Percentiles rank a stretch among this genome's conserved stretches.
Evolutionary conservation across 768 basidiomycete species (phyloP).

Genomic region (Asterophora lycoperdoides): DNA sequence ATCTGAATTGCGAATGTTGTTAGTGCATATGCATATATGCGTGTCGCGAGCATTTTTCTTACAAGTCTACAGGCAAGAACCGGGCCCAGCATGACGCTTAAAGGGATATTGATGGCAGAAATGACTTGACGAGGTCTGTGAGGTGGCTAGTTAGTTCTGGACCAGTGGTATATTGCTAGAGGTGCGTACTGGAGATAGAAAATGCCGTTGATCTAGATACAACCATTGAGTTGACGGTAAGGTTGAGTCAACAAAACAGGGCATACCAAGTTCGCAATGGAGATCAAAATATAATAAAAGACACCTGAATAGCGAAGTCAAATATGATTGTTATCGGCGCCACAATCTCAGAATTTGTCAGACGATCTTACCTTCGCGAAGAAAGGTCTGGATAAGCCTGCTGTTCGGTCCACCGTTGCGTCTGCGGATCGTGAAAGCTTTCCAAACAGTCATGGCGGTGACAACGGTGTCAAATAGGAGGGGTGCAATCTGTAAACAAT

Average conservation of each 20-base stretch:
- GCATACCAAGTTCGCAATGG: slow-evolving; percentile 71
- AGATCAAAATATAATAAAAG: slow-evolving; percentile 82
- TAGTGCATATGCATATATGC: slow-evolving; percentile 8
- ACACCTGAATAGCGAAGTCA: slow-evolving; percentile 43
- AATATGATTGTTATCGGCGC: background rate
- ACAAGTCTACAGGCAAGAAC: slow-evolving; percentile 77
- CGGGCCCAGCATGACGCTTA: slow-evolving; percentile 81
- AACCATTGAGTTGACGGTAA: no score
- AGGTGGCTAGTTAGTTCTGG: background rate
- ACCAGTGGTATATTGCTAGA: background rate
- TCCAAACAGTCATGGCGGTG: slow-evolving; percentile 76
- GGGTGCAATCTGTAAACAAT: slow-evolving; percentile 61
- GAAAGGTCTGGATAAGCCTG: slow-evolving; percentile 77
- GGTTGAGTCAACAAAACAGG: slow-evolving; percentile 2
- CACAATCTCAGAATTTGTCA: background rate
- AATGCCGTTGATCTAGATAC: slow-evolving; percentile 63
- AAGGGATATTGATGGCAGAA: slow-evolving; percentile 78
- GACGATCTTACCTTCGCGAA: slow-evolving; percentile 60
- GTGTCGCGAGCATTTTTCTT: slow-evolving; percentile 14
- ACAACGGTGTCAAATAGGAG: slow-evolving; percentile 78
- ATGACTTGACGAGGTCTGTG: slow-evolving; percentile 74
- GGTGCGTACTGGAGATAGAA: slow-evolving; percentile 75
- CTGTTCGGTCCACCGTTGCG: slow-evolving; percentile 74
- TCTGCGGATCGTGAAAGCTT: slow-evolving; percentile 72
- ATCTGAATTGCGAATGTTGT: slow-evolving; percentile 40